Conservation (phyloP, 768 basidiomycete species). For the Hortiboletus campestris region DNA sequence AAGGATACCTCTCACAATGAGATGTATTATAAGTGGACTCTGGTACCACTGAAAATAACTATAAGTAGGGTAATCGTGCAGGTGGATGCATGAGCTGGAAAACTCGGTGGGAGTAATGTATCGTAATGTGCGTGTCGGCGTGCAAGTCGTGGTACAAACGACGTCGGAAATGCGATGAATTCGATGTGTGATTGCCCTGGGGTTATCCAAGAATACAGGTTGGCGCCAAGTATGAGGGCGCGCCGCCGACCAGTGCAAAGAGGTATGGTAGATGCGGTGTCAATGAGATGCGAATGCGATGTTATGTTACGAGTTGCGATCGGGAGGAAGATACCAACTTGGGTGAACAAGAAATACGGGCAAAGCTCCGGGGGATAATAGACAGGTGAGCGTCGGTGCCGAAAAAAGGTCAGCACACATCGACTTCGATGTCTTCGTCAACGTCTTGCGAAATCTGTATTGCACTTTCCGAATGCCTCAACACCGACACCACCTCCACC, state of each 20-base stretch:
- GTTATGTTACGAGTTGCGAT: constrained; percentile 7
- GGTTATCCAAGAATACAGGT: constrained; percentile 22
- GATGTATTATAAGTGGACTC: constrained; percentile 18
- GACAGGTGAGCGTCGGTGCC: neutral
- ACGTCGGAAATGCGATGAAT: neutral
- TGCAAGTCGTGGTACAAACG: constrained; percentile 3
- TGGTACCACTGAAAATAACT: constrained; percentile 15
- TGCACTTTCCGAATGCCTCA: neutral
- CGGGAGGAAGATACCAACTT: neutral
- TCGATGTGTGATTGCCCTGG: neutral
- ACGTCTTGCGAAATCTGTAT: constrained; percentile 8
- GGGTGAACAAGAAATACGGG: constrained; percentile 3
- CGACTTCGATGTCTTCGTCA: constrained; percentile 32
- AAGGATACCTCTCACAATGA: neutral
- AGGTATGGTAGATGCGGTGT: constrained; percentile 18
- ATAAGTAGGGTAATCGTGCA: constrained; percentile 23
- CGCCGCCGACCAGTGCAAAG: constrained; percentile 11
- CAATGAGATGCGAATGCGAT: constrained; percentile 18
- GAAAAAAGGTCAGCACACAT: constrained; percentile 21
- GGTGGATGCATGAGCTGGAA: constrained; percentile 4
- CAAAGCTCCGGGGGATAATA: neutral
- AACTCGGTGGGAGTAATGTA: neutral
- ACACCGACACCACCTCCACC: neutral
- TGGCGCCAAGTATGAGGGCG: constrained; percentile 3
- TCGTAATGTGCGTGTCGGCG: constrained; percentile 8